Percentiles rank a stretch among this genome's conserved stretches.
phyloP scores from a whole-genome alignment of 106 monocot genomes.

The Allium sativum region DNA sequence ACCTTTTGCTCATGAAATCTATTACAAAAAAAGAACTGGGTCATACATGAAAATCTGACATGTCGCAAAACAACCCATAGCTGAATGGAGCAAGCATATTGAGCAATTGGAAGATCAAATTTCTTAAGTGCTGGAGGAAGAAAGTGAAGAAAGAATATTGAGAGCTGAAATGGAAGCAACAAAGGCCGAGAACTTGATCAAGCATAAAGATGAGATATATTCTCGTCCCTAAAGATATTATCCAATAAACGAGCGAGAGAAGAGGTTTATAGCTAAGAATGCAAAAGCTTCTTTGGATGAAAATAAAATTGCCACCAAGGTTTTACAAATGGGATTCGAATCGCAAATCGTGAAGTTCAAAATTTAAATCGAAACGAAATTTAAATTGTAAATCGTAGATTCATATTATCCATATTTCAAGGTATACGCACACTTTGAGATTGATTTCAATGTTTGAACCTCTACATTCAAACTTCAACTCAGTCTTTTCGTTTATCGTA shows the following conservation, averaged over 20 bases:
- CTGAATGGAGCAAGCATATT: constrained; percentile 62
- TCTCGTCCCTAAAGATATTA: constrained; percentile 91
- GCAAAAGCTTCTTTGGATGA: constrained; percentile 51
- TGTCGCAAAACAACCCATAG: constrained; percentile 70
- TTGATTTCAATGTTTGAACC: too few species aligned
- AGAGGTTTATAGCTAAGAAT: constrained; percentile 55
- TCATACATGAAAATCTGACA: constrained; percentile 69
- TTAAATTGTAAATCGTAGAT: too few species aligned
- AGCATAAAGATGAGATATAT: constrained; percentile 80
- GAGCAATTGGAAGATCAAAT: constrained; percentile 90
- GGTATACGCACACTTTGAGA: too few species aligned
- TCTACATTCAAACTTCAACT: too few species aligned
- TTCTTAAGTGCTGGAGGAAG: constrained; percentile 61
- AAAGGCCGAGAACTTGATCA: constrained; percentile 95
- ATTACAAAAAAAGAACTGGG: constrained; percentile 92
- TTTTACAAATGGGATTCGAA: too few species aligned
- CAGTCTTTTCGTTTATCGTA: too few species aligned
- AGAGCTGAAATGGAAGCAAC: constrained; percentile 96
- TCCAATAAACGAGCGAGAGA: constrained; percentile 85
- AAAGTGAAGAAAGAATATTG: constrained; percentile 60
- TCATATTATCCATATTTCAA: too few species aligned
- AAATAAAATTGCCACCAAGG: constrained; percentile 22
- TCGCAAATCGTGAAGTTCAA: too few species aligned
- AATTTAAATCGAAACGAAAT: too few species aligned
- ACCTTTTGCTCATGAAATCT: constrained; percentile 78